phyloP scores from a whole-genome alignment of 768 basidiomycete genomes.

The Gelatoporia subvermispora region DNA sequence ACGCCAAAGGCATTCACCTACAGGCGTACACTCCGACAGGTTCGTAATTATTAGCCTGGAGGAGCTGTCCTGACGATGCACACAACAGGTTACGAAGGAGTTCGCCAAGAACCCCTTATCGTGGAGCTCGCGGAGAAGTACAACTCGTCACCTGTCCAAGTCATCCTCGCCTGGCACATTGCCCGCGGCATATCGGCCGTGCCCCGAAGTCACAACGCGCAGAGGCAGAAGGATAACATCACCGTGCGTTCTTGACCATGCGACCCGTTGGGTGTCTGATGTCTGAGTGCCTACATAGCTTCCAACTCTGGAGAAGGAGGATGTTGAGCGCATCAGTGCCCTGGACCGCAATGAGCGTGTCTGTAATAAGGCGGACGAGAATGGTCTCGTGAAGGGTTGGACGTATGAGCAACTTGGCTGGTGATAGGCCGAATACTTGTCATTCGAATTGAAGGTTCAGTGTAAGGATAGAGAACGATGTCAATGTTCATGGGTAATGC shows the following conservation, averaged over 20 bases:
- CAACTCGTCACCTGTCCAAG: slow-evolving; percentile 39
- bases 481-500: too few relatives aligned
- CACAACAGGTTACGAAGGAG: slow-evolving; percentile 34
- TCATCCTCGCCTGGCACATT: slow-evolving; percentile 50
- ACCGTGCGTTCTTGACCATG: slow-evolving; percentile 27
- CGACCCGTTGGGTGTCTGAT: neutral
- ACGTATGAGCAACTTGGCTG: slow-evolving; percentile 36
- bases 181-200: slow-evolving; percentile 38
- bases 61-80: neutral
- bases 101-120: slow-evolving; percentile 45
- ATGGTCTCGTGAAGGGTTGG: slow-evolving; percentile 32
- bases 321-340: slow-evolving; percentile 27
- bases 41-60: slow-evolving; percentile 13
- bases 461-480: too few relatives aligned
- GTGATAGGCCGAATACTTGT: too few relatives aligned
- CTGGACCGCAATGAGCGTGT: slow-evolving; percentile 30
- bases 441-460: too few relatives aligned
- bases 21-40: slow-evolving; percentile 48
- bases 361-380: slow-evolving; percentile 26
- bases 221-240: slow-evolving; percentile 47
- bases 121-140: slow-evolving; percentile 43
- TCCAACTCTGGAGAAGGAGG: slow-evolving; percentile 26
- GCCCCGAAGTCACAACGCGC: slow-evolving; percentile 44
- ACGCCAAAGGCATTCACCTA: slow-evolving; percentile 43
- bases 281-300: slow-evolving; percentile 24